Percentiles rank a stretch among this genome's conserved stretches.
Evolutionary conservation across 257 asterid species (phyloP).

Genomic region (Henckelia pumila): DNA sequence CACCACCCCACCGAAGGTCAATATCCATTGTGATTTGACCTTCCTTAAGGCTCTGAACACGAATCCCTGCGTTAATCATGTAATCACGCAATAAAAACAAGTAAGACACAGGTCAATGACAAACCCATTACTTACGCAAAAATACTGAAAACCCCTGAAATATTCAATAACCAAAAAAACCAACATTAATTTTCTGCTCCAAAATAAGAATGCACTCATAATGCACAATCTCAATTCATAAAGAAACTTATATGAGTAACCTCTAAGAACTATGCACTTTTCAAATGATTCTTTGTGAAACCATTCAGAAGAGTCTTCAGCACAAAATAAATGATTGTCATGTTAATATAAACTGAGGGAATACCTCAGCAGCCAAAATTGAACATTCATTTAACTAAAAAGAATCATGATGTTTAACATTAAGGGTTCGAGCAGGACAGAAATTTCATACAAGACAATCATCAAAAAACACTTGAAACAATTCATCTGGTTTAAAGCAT

Average conservation of each 20-base stretch:
- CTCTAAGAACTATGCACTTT: neutral
- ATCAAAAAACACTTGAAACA: neutral
- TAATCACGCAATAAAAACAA: conserved; percentile 12
- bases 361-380: neutral
- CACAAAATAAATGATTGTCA: neutral
- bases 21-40: conserved; percentile 99
- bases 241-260: neutral
- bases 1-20: conserved; percentile 99
- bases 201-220: neutral
- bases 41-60: conserved; percentile 95
- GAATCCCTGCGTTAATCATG: conserved; percentile 67
- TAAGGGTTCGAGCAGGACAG: neutral
- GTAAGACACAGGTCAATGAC: neutral
- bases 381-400: neutral
- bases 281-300: neutral
- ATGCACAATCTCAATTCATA: neutral
- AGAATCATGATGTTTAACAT: neutral
- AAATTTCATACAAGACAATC: conserved; percentile 12
- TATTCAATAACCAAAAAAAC: too few species aligned
- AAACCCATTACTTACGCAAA: neutral
- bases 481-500: conserved; percentile 2
- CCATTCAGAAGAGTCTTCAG: neutral
- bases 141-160: neutral
- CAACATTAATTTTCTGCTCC: neutral
- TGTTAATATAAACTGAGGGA: neutral